Evolutionary conservation across 2,329 filamentous ascomycete genomes (phyloP).

Genomic region (Epichloe sylvatica): DNA sequence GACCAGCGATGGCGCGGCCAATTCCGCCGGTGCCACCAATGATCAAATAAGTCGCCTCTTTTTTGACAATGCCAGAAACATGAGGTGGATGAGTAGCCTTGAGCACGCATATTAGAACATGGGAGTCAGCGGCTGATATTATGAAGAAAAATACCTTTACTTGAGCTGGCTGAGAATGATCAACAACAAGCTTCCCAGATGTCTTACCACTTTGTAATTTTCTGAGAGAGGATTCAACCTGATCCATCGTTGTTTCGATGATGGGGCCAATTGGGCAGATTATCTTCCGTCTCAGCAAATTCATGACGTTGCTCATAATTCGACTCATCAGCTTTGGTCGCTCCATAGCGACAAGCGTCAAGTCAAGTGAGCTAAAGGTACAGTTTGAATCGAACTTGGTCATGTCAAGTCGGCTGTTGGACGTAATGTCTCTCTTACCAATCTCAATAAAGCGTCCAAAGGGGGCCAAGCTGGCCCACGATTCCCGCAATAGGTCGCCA

Average conservation of each 20-base stretch:
- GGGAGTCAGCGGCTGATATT: neutral
- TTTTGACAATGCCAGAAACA: constrained; percentile 14
- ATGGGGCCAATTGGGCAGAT: constrained; percentile 24
- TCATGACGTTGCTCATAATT: constrained; percentile 24
- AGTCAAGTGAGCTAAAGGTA: constrained; percentile 32
- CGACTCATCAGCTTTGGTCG: constrained; percentile 18
- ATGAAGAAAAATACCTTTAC: constrained; percentile 21
- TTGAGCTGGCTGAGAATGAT: constrained; percentile 26
- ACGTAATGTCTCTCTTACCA: constrained; percentile 23
- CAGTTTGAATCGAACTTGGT: constrained; percentile 32
- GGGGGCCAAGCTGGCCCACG: constrained; percentile 29
- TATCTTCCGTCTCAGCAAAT: constrained; percentile 19
- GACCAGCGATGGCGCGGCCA: constrained; percentile 32
- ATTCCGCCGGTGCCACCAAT: constrained; percentile 38
- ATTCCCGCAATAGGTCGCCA: constrained; percentile 19
- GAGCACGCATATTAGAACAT: neutral
- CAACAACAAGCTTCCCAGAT: constrained; percentile 30
- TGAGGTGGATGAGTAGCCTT: constrained; percentile 12
- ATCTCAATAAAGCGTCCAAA: constrained; percentile 34
- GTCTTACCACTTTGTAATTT: constrained; percentile 21
- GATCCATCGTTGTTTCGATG: constrained; percentile 22
- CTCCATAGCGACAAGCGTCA: constrained; percentile 28
- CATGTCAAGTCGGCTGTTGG: constrained; percentile 32
- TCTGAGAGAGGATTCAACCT: constrained; percentile 24
- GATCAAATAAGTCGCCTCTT: constrained; percentile 34